These are phyloP conservation scores for Rhizopus microsporus DNA, from an alignment of 371 early-diverging fungal species.

Conservation along the genomic window DNA sequence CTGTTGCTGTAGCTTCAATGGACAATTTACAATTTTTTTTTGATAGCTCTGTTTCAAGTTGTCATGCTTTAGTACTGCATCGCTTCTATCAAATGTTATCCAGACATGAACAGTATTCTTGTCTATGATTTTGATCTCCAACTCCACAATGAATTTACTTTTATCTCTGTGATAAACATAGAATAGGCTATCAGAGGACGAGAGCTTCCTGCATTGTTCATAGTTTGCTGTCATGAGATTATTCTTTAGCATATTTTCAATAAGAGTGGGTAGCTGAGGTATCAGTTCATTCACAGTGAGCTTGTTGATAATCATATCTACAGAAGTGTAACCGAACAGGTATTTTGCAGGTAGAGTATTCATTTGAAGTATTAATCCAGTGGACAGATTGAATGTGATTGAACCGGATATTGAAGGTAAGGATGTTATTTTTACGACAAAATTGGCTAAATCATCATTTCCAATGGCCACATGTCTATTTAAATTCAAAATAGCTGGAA, in stretches of 20 bases:
- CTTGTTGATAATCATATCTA: constrained; percentile 44
- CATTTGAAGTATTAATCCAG: constrained; percentile 55
- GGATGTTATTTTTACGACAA: constrained; percentile 55
- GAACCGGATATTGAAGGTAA: constrained; percentile 67
- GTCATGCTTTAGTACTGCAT: constrained; percentile 18
- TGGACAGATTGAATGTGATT: constrained; percentile 46
- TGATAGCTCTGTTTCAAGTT: background rate
- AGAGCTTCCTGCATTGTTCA: constrained; percentile 24
- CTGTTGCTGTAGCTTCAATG: background rate
- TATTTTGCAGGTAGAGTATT: constrained; percentile 70
- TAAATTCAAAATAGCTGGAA: constrained; percentile 63
- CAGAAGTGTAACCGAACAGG: constrained; percentile 59
- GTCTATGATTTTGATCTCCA: constrained; percentile 58
- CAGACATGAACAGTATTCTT: constrained; percentile 57
- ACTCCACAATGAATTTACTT: constrained; percentile 57
- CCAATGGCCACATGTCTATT: constrained; percentile 22
- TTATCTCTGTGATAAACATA: constrained; percentile 67
- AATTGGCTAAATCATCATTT: constrained; percentile 12
- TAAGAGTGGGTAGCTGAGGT: constrained; percentile 53
- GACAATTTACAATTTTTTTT: background rate
- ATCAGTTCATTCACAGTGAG: constrained; percentile 52
- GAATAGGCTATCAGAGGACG: constrained; percentile 27
- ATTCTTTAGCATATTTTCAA: constrained; percentile 9
- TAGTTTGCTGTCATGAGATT: constrained; percentile 27
- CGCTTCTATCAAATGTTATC: constrained; percentile 65